Evolutionary conservation across 2,329 filamentous ascomycete species (phyloP).

Genomic region (Lachnellula arida): DNA sequence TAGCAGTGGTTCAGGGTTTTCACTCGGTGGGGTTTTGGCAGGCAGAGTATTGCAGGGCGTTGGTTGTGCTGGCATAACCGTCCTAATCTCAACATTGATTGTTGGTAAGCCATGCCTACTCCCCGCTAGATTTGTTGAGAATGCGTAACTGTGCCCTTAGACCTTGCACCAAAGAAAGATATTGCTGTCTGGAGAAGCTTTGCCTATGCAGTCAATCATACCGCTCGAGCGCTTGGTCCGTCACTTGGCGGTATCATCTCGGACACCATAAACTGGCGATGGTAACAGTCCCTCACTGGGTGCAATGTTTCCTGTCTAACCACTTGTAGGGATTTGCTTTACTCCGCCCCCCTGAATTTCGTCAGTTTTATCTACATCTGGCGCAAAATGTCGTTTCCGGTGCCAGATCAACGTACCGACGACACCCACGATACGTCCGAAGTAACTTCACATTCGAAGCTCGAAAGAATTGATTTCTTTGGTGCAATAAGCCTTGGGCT

Average conservation of each 20-base stretch:
- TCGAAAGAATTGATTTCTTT: not conserved
- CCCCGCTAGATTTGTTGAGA: not conserved
- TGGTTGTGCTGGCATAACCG: not conserved
- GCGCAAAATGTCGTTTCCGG: not conserved
- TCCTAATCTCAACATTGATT: not conserved
- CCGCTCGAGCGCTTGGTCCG: not conserved
- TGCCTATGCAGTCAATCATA: not conserved
- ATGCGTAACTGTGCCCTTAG: not conserved
- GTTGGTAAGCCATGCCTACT: not conserved
- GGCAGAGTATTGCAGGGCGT: not conserved
- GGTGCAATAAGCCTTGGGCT: not conserved
- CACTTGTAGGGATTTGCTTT: not conserved
- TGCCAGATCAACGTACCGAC: not conserved
- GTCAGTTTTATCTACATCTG: not conserved
- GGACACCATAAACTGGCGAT: not conserved
- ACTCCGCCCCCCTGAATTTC: not conserved
- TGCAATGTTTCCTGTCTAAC: not conserved
- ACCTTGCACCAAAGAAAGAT: not conserved
- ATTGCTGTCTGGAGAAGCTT: not conserved
- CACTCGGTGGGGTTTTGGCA: not conserved
- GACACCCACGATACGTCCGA: not conserved
- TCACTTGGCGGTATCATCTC: constrained; percentile 1
- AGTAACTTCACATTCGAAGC: not conserved
- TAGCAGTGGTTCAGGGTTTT: not conserved
- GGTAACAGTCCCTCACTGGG: not conserved